phyloP scores from a whole-genome alignment of 371 early-diverging fungal genomes.

The Zopfochytrium polystomum region DNA sequence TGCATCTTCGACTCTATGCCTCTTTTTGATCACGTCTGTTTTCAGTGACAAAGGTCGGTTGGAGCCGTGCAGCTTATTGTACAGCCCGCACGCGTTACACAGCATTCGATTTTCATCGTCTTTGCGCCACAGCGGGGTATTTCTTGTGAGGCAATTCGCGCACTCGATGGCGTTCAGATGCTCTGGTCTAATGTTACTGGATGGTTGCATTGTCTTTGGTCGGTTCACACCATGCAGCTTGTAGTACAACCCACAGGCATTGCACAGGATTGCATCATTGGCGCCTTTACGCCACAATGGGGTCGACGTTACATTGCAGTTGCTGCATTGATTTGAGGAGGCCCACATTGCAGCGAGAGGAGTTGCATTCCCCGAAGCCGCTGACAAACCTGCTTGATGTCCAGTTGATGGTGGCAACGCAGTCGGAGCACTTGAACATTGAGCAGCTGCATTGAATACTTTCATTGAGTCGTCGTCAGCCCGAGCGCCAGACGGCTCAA shows the following conservation, averaged over 20 bases:
- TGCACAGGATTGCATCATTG: conserved; percentile 68
- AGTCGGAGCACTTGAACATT: too few relatives aligned
- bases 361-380: too few relatives aligned
- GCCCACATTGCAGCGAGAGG: too few relatives aligned
- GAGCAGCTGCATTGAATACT: too few relatives aligned
- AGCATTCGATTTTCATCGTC: conserved; percentile 71
- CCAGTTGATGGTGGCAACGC: too few relatives aligned
- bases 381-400: too few relatives aligned
- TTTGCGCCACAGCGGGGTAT: conserved; percentile 85
- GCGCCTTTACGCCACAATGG: conserved; percentile 87
- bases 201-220: too few relatives aligned
- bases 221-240: conserved; percentile 50
- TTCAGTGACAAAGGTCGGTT: conserved; percentile 40
- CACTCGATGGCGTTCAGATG: too few relatives aligned
- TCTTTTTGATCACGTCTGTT: conserved; percentile 45
- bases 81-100: conserved; percentile 46
- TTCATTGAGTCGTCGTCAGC: too few relatives aligned
- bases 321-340: too few relatives aligned
- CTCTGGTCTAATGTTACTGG: too few relatives aligned
- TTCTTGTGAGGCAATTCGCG: conserved; percentile 75
- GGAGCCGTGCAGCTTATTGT: conserved; percentile 17
- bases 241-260: conserved; percentile 70
- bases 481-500: too few relatives aligned
- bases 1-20: conserved; percentile 41
- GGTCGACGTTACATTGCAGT: conserved; percentile 78